Base-by-base conservation (phyloP, 306 rosid species). In the Sindora glabra region DNA sequence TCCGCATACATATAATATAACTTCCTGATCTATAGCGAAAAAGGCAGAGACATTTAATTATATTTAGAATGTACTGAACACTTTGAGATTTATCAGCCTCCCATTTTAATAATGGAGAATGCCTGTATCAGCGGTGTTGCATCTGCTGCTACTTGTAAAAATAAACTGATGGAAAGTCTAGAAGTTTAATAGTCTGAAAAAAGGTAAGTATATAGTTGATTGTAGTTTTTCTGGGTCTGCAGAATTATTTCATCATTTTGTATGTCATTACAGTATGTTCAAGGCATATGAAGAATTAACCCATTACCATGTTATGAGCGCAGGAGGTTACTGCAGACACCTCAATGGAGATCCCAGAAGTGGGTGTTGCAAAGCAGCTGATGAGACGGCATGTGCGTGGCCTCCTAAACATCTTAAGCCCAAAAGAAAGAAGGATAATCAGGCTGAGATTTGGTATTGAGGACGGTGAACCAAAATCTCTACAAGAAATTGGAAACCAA, bases 311-410 rank as follows among this genome's bases (percentile, higher is more conserved):
- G n/a, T n/a, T n/a, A n/a, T n/a, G 79, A 61, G 95, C 92, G 11
- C 89, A 92, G 98, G 98, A 92, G 77, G 48, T 88, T 59, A 92
- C 92, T 49, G 92, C 98, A 32, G 95, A 88, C 67, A 23, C 81
- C 8, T 54, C 81, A 29, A 48, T 76, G 23, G 96, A 88, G 79
- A 69, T 55, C 62, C 96, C 98, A 36, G 79, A 79, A 25, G 67
- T 76, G 64, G 52, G 68, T 41, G 92, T 85, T 23, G 65, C 74
- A 14, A 91, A 77, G 81, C 89, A 81, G 73, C 74, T 79, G 56
- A 91, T 91, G 98, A 74, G 98, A 76, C 71, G 61, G 59, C 95
- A 92, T 42, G 86, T 74, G 40, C 82, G 80, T 40, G 68, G 49
- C 77, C 86, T 92, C 69, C 64, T 88, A n/a, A 58, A 56, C 38